Evolutionary conservation across 257 asterid genomes (phyloP).

Genomic region (Nicotiana knightiana): DNA sequence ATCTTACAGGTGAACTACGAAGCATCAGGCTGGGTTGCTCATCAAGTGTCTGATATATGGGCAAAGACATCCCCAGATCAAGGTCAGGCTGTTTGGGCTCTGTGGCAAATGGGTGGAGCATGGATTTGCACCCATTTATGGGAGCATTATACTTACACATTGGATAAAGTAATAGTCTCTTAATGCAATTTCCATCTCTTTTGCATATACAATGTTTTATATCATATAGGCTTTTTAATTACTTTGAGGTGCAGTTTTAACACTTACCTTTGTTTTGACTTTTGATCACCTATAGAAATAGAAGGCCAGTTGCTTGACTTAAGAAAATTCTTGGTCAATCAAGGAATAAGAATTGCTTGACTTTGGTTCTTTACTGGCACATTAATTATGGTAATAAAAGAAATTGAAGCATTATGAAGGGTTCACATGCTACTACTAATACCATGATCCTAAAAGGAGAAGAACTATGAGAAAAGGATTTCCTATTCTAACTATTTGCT

Average conservation of each 20-base stretch:
- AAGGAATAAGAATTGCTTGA: no score
- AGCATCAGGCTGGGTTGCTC: conserved; percentile 79
- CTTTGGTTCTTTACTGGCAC: no score
- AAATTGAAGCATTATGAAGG: no score
- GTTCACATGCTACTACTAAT: no score
- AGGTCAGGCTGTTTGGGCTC: conserved; percentile 60
- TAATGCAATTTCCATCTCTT: no score
- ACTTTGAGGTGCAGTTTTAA: background rate
- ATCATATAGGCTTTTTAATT: no score
- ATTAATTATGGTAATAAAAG: no score
- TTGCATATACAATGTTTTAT: background rate
- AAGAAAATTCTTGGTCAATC: background rate
- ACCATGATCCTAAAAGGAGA: no score
- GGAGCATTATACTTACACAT: conserved; percentile 71
- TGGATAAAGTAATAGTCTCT: conserved; percentile 52
- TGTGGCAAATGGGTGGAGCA: conserved; percentile 90
- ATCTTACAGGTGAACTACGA: conserved; percentile 75
- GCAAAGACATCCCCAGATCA: conserved; percentile 68
- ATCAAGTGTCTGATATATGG: conserved; percentile 79
- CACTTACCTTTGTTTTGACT: background rate
- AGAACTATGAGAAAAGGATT: no score
- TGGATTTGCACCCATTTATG: conserved; percentile 83
- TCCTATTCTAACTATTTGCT: no score
- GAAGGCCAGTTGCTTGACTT: background rate
- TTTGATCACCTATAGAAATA: background rate